Base-by-base conservation (phyloP, 1,284 basidiomycete species). In the Phylloboletellus chloephorus region DNA sequence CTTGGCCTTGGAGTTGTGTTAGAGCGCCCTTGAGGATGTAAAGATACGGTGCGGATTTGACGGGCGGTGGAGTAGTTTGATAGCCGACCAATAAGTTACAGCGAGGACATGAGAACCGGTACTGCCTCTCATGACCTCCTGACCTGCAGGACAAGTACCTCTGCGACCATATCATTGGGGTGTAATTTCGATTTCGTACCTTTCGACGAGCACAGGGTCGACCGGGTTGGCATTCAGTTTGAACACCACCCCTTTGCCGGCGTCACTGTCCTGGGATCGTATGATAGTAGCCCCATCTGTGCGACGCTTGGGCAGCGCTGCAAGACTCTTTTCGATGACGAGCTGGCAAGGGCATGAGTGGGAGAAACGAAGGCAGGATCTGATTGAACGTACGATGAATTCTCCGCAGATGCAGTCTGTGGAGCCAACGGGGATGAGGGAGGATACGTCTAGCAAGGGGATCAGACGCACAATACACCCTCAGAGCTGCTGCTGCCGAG, bases 381-480 rank as follows among this genome's bases (percentile, higher is more conserved):
- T 13, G 10, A 40, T 29, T 31, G 31, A 12, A 73, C 83, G 53
- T 59, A 86, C 86, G 56, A 87, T 78, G 54, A 88, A 88, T 63
- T 88, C 85, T 56, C 85, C 86, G 61, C 86, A 88, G 44, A 89
- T 79, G 57, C 87, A 89, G 61, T 89, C 84, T 88, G 55, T 52
- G 35, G 44, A 41, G 46, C 35, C 41, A 47, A 39, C 25, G 16
- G 22, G 31, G 37, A 52, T 52, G 29, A 40, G 46, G 36, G 15
- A 35, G 28, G 28, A 20, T 13, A 30, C 16, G 40, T 21, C 15
- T 20, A 21, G 30, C 33, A 35, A 37, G 43, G 24, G 38, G 38
- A 40, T 24, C 31, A 32, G 44, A 67, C 78, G 60, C 60, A 86
- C 85, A 89, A 59, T 89, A 89, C 36, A 88, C 82, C 57, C 79